Conservation (phyloP, 2,329 filamentous ascomycete species). For the Chlorencoelia australis region DNA sequence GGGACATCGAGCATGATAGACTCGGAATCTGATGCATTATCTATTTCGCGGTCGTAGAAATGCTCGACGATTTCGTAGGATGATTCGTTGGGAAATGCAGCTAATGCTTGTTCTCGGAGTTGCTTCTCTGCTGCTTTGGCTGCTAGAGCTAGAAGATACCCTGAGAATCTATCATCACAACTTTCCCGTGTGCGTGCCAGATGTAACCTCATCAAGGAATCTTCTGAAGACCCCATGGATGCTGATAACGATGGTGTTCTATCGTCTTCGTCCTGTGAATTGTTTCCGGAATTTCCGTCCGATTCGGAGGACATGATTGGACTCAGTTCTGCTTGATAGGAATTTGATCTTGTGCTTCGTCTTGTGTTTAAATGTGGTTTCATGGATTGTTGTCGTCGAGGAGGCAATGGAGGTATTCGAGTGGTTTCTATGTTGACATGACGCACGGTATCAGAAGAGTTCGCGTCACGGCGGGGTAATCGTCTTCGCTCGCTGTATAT, state of each 20-base stretch:
- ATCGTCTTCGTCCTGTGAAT: slow-evolving; percentile 23
- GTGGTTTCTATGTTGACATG: slow-evolving; percentile 24
- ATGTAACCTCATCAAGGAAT: slow-evolving; percentile 25
- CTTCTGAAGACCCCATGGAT: slow-evolving; percentile 26
- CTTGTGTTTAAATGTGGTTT: slow-evolving; percentile 33
- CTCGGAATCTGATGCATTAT: slow-evolving; percentile 26
- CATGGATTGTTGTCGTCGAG: slow-evolving; percentile 32
- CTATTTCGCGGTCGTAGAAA: slow-evolving; percentile 27
- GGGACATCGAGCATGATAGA: slow-evolving; percentile 20
- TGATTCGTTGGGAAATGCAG: slow-evolving; percentile 63
- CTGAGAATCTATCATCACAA: slow-evolving; percentile 65
- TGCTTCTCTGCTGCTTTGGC: slow-evolving; percentile 72
- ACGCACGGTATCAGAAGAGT: slow-evolving; percentile 15
- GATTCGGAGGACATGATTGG: slow-evolving; percentile 27
- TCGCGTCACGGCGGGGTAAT: neutral
- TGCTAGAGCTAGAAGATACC: slow-evolving; percentile 69
- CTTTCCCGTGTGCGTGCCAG: slow-evolving; percentile 50
- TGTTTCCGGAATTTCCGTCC: slow-evolving; percentile 36
- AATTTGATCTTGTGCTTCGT: slow-evolving; percentile 30
- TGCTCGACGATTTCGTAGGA: slow-evolving; percentile 27
- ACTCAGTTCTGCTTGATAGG: slow-evolving; percentile 33
- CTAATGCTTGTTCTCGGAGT: slow-evolving; percentile 65
- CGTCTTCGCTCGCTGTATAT: slow-evolving; percentile 23
- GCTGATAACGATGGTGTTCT: slow-evolving; percentile 25
- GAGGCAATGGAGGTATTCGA: slow-evolving; percentile 27